Evolutionary conservation across 1,284 basidiomycete species (phyloP).

Genomic region (Fomes fomentarius): DNA sequence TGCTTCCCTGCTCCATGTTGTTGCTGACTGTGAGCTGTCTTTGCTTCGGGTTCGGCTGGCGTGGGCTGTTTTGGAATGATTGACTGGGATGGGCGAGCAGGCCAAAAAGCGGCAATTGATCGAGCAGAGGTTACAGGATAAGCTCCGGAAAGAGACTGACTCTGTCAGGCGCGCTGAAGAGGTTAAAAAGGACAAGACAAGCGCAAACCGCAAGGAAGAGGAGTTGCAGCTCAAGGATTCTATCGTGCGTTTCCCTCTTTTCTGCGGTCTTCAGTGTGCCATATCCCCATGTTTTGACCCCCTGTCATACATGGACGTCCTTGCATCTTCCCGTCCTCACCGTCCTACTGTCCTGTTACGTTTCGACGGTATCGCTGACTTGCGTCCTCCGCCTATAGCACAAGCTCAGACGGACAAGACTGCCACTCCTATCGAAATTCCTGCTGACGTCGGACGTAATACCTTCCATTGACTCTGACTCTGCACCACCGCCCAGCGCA

Average conservation of each 20-base stretch:
- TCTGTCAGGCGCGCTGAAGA: constrained; percentile 80
- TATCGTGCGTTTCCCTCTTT: constrained; percentile 52
- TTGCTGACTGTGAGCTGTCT: not conserved
- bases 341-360: not conserved
- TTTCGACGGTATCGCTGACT: not conserved
- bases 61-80: constrained; percentile 3
- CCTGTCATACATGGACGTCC: no score
- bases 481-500: constrained; percentile 28
- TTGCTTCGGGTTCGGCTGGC: not conserved
- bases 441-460: constrained; percentile 74
- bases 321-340: not conserved
- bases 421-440: constrained; percentile 76
- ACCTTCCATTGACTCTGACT: constrained; percentile 38
- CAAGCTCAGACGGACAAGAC: constrained; percentile 68
- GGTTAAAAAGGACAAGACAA: constrained; percentile 77
- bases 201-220: constrained; percentile 76
- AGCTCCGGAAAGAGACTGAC: constrained; percentile 80
- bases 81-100: constrained; percentile 37
- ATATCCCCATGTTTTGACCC: no score
- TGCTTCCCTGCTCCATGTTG: not conserved
- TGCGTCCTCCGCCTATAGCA: constrained; percentile 45
- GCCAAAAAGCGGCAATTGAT: constrained; percentile 80
- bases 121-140: constrained; percentile 79
- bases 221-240: constrained; percentile 79
- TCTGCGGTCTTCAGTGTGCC: not conserved